Conservation (phyloP, 139 green algal genomes). For the Haematococcus sp. region DNA sequence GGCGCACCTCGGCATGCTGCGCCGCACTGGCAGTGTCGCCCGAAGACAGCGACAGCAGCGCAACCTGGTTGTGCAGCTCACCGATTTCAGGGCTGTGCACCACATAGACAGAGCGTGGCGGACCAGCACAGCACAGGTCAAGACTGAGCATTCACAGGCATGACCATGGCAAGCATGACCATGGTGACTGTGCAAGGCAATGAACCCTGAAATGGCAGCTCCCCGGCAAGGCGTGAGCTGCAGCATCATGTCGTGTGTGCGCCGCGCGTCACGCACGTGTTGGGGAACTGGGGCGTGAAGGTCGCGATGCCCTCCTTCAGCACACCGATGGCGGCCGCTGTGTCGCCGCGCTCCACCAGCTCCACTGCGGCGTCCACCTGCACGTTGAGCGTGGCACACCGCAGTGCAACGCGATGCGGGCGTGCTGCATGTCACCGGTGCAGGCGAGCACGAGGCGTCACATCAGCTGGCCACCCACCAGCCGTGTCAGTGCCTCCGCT, state of each 20-base stretch:
- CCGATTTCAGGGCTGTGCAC: constrained; percentile 41
- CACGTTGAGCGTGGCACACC: too few species aligned
- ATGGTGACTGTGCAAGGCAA: too few species aligned
- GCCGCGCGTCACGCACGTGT: constrained; percentile 17
- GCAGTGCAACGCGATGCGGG: too few species aligned
- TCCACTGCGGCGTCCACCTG: constrained; percentile 42
- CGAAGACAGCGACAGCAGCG: constrained; percentile 46
- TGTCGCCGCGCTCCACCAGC: constrained; percentile 39
- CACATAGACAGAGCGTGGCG: too few species aligned
- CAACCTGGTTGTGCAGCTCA: constrained; percentile 56
- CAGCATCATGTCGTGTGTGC: too few species aligned
- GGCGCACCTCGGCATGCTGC: constrained; percentile 23
- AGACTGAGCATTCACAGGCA: too few species aligned
- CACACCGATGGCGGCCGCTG: constrained; percentile 34
- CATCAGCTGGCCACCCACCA: constrained; percentile 9
- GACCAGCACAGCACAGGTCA: too few species aligned
- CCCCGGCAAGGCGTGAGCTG: too few species aligned
- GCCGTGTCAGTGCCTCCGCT: constrained; percentile 24
- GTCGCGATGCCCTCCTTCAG: constrained; percentile 44
- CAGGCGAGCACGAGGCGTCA: too few species aligned
- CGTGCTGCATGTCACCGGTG: too few species aligned
- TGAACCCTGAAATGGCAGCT: too few species aligned
- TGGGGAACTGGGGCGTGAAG: constrained; percentile 35
- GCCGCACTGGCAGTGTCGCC: constrained; percentile 24
- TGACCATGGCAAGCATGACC: too few species aligned